Conservation (phyloP, 768 basidiomycete species). For the Calocera viscosa region DNA sequence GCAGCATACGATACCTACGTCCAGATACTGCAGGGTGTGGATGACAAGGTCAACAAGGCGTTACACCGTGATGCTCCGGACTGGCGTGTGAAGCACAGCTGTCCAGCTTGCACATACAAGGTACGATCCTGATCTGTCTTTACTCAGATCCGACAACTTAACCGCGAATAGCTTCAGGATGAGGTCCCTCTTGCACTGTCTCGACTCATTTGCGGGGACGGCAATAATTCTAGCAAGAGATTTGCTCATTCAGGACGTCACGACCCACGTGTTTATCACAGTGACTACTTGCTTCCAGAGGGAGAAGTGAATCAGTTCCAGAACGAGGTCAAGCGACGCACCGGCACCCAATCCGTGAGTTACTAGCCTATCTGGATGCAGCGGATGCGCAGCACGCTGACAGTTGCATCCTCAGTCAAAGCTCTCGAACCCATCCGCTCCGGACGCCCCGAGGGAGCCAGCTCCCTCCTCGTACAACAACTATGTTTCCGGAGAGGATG, state of each 20-base stretch:
- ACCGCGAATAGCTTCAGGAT: not conserved
- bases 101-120: not conserved
- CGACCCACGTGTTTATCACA: not conserved
- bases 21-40: not conserved
- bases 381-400: not conserved
- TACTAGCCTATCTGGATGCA: constrained; percentile 4
- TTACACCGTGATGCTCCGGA: not conserved
- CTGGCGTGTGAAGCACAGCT: not conserved
- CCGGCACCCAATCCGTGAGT: not conserved
- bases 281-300: not conserved
- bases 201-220: not conserved
- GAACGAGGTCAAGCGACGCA: not conserved
- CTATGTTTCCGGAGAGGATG: not conserved
- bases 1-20: not conserved
- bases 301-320: not conserved
- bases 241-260: not conserved
- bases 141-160: not conserved
- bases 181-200: not conserved
- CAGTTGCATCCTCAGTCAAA: no score
- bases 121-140: not conserved
- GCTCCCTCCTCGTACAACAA: no score
- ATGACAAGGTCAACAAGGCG: not conserved
- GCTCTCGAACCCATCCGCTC: not conserved
- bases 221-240: not conserved
- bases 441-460: not conserved